A percentile compares a stretch with the other conserved stretches of the same genome.
Conservation (phyloP, 163 green algal genomes). For the Scenedesmus sp. region DNA sequence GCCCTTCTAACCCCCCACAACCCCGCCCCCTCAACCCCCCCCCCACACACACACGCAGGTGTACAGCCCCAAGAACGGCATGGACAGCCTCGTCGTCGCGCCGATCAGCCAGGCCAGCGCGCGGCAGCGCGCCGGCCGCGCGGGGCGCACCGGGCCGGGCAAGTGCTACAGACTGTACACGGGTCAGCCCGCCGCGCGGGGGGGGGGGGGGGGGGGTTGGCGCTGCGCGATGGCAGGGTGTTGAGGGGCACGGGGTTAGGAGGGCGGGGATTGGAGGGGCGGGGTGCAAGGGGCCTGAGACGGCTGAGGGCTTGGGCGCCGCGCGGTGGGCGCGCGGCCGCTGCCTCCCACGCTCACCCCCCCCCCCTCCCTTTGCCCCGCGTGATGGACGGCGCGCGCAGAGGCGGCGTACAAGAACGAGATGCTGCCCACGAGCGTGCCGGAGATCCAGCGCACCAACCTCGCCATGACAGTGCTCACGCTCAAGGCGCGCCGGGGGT, state of each 20-base stretch:
- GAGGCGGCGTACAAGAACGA: constrained; percentile 97
- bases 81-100: constrained; percentile 96
- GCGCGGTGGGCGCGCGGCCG: no score
- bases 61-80: constrained; percentile 94
- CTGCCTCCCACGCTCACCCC: no score
- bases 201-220: no score
- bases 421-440: constrained; percentile 95
- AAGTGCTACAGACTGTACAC: constrained; percentile 97
- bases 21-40: no score
- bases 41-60: constrained; percentile 59
- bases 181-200: constrained; percentile 39
- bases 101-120: constrained; percentile 96
- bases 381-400: no score
- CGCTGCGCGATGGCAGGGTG: no score
- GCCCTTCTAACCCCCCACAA: no score
- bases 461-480: constrained; percentile 86
- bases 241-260: no score
- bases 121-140: constrained; percentile 91
- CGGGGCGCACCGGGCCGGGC: constrained; percentile 94
- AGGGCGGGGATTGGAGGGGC: no score
- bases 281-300: no score
- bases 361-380: not conserved
- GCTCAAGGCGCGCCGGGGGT: no score
- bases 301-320: no score
- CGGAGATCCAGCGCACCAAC: constrained; percentile 98